Evolutionary conservation across 352 stramenopile genomes (phyloP).

Genomic region (Pythium rhizo-oryzae): DNA sequence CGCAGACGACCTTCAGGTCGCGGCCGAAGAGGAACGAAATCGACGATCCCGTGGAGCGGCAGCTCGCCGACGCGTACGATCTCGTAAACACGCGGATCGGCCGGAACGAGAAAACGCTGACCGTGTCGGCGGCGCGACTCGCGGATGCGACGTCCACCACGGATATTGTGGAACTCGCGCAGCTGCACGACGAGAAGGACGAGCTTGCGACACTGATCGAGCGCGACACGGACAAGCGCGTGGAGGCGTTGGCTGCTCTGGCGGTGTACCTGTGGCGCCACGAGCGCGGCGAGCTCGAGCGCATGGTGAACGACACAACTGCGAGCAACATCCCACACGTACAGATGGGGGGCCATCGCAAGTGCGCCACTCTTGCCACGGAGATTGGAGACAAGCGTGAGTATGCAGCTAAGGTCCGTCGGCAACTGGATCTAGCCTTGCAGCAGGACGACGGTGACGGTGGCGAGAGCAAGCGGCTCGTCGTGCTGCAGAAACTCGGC

Average conservation of each 20-base stretch:
- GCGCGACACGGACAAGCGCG: slow-evolving; percentile 33
- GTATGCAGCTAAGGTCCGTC: neutral
- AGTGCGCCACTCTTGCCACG: slow-evolving; percentile 4
- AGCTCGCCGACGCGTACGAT: slow-evolving; percentile 16
- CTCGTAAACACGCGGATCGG: slow-evolving; percentile 12
- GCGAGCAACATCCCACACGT: slow-evolving; percentile 18
- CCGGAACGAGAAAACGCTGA: slow-evolving; percentile 42
- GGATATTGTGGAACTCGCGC: slow-evolving; percentile 27
- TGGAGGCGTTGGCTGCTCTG: slow-evolving; percentile 40
- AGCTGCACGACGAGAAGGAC: slow-evolving; percentile 48
- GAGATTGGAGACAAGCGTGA: neutral
- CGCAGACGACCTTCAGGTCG: neutral
- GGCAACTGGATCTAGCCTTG: slow-evolving; percentile 8
- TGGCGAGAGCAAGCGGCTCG: slow-evolving; percentile 7
- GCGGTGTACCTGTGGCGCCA: slow-evolving; percentile 32
- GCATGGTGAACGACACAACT: neutral
- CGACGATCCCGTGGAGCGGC: slow-evolving; percentile 15
- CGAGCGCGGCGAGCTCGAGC: neutral
- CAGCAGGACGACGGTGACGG: neutral
- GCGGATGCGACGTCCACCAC: slow-evolving; percentile 19
- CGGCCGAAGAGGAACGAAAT: neutral
- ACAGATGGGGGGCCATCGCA: slow-evolving; percentile 3
- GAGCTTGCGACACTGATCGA: slow-evolving; percentile 41
- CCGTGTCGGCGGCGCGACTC: slow-evolving; percentile 35
- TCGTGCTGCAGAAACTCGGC: slow-evolving; percentile 8